These are phyloP conservation scores for Beauveria bassiana DNA, from an alignment of 2,329 filamentous ascomycete species.

Conservation along the genomic window DNA sequence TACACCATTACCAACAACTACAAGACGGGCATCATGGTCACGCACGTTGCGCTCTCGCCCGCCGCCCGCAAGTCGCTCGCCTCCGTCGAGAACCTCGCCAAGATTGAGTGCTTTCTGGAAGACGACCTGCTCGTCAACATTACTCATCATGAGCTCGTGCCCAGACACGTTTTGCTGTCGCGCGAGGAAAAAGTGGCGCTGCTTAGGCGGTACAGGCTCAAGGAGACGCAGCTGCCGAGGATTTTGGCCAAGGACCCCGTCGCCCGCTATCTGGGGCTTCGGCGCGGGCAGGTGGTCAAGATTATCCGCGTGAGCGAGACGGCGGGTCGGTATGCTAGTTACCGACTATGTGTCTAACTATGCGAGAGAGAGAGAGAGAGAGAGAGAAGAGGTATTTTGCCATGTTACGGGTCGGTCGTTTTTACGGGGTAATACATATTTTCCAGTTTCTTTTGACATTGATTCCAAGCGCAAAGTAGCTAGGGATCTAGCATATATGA, in stretches of 20 bases:
- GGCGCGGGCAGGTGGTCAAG: conserved; percentile 92
- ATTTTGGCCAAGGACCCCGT: conserved; percentile 91
- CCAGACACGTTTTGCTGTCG: conserved; percentile 84
- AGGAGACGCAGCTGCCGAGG: conserved; percentile 92
- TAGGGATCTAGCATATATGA: not conserved
- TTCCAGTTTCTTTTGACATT: not conserved
- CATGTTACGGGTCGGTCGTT: conserved; percentile 11
- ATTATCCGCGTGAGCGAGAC: conserved; percentile 96
- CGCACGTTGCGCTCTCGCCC: conserved; percentile 71
- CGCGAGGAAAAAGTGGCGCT: conserved; percentile 81
- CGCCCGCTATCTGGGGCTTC: conserved; percentile 81
- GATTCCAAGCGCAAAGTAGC: conserved; percentile 5
- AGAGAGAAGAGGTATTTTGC: not conserved
- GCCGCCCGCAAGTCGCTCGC: conserved; percentile 82
- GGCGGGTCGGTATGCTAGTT: conserved; percentile 92
- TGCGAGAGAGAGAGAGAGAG: conserved; percentile 12
- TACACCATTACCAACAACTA: conserved; percentile 72
- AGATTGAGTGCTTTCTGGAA: conserved; percentile 93
- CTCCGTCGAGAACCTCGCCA: conserved; percentile 64
- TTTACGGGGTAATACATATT: not conserved
- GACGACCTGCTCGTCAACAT: conserved; percentile 96
- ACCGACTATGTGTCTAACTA: conserved; percentile 58
- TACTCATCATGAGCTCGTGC: conserved; percentile 93
- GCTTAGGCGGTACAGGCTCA: conserved; percentile 83
- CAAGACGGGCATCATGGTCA: conserved; percentile 87